Evolutionary conservation across 495 filamentous ascomycete genomes (phyloP), one percentile per base, ranked within the genome.

Genomic region (Penicillium malachiteum): DNA sequence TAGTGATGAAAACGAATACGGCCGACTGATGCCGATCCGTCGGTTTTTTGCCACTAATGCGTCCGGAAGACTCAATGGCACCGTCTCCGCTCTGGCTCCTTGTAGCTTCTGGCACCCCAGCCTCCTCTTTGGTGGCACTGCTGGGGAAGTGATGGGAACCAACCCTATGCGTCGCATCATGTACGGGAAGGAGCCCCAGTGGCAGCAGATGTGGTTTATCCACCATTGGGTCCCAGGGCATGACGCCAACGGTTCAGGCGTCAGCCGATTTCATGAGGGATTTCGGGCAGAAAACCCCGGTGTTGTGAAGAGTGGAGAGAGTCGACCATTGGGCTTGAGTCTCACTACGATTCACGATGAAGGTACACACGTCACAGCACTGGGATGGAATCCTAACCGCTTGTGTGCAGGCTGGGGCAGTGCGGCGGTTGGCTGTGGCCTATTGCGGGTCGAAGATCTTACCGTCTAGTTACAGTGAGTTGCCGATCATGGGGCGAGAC

Each of bases 371-470:
- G 71, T 88, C 40, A 80, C 79, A 26, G 62, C 69, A 13, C 62
- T 87, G 14, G 75, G 74, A n/a, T 90, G 87, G 87, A 89, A 88
- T 65, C 80, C 82, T 31, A 88, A 88, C 68, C 60, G 79, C 44
- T 52, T 60, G 4, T 84, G 71, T 66, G 85, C 85, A 8, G 84
- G 81, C 7, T 89, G 85, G 87, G 84, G 84, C 5, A 78, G 78
- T 31, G 86, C 83, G 18, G 86, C 78, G 6, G 71, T 81, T 71
- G 85, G 78, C 6, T 81, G 78, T 67, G 86, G 87, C 11, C 66
- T 89, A 54, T 59, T 89, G 31, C 79, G 87, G 57, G 79, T 89
- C n/a, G 84, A 89, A 67, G 85, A 90, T 78, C 52, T 89, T 46
- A 79, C 81, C 10, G 67, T 81, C 32, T 79, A 50, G 45, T 35